Evolutionary conservation across 176 grass and related monocot species (phyloP).

Genomic region (Oryza brachyantha): DNA sequence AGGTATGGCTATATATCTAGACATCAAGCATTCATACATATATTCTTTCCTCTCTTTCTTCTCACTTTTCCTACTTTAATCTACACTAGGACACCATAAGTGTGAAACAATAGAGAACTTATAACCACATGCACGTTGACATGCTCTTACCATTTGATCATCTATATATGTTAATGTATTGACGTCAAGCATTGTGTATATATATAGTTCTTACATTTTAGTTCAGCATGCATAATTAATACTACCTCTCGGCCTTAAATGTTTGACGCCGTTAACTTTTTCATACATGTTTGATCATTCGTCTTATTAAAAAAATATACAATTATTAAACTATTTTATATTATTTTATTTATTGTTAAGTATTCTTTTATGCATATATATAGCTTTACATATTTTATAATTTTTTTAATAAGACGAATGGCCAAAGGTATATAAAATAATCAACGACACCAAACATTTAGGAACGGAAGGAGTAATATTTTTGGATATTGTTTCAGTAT

Average conservation of each 20-base stretch:
- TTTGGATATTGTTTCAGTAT: not conserved
- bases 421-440: no score
- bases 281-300: no score
- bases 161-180: not conserved
- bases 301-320: no score
- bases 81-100: not conserved
- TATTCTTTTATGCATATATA: no score
- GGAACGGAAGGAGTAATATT: no score
- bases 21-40: not conserved
- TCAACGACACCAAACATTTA: no score
- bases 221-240: not conserved
- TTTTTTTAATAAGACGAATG: no score
- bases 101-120: not conserved
- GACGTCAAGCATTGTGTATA: not conserved
- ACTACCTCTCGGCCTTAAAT: no score
- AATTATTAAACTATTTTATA: no score
- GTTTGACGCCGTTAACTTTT: no score
- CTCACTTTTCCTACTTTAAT: not conserved
- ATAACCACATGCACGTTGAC: not conserved
- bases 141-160: not conserved
- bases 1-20: not conserved
- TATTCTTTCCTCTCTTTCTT: not conserved
- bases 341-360: no score
- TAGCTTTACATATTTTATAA: no score
- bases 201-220: not conserved